Conservation (phyloP, 2,329 filamentous ascomycete species). For the Aspergillus viridinutans region DNA sequence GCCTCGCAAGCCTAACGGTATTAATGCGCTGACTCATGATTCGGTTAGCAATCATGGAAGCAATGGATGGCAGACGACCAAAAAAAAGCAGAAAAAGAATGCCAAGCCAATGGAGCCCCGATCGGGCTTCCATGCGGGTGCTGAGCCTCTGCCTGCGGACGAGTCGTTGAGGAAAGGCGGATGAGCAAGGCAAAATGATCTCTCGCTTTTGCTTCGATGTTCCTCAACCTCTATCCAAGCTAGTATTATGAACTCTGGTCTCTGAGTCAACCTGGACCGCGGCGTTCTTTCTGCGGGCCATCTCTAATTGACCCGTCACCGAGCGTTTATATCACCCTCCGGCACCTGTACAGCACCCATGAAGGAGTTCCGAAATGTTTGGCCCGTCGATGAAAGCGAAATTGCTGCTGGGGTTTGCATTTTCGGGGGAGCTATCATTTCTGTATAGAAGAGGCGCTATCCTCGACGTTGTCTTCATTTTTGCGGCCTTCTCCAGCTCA, state of each 20-base stretch:
- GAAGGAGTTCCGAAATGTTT: not conserved
- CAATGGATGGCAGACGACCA: constrained; percentile 43
- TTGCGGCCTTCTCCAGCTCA: not conserved
- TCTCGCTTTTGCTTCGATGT: not conserved
- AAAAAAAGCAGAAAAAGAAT: constrained; percentile 40
- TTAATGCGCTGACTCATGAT: constrained; percentile 22
- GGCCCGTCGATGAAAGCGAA: not conserved
- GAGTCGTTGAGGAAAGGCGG: constrained; percentile 45
- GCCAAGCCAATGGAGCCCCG: constrained; percentile 32
- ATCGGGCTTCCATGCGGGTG: constrained; percentile 24
- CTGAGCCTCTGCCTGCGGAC: constrained; percentile 39
- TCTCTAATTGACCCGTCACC: not conserved
- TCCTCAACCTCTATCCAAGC: not conserved
- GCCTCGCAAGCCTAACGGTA: constrained; percentile 30
- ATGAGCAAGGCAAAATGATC: constrained; percentile 21
- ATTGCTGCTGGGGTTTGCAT: not conserved
- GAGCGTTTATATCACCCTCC: not conserved
- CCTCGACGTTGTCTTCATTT: constrained; percentile 7
- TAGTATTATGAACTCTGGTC: not conserved
- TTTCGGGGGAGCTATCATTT: constrained; percentile 1
- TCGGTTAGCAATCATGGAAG: constrained; percentile 16
- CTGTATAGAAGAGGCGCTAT: constrained; percentile 19
- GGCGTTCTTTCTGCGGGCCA: too few species aligned
- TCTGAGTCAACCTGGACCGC: not conserved
- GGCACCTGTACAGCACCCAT: not conserved